Evolutionary conservation across 257 asterid species (phyloP).

Genomic region (Thymus quinquecostatus): DNA sequence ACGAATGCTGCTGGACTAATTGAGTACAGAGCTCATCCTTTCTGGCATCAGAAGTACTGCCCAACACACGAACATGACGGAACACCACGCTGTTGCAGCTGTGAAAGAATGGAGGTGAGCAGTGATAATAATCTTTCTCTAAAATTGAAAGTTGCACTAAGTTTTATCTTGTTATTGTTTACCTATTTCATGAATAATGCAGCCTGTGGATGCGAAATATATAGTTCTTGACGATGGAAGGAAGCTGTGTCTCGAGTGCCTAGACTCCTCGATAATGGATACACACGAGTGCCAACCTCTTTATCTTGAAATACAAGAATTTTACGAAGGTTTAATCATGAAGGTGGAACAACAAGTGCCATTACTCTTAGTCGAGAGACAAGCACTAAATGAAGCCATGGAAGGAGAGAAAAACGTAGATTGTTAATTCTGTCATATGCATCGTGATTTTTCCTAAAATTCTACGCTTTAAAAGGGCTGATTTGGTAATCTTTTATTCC

Average conservation of each 20-base stretch:
- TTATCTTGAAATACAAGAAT: constrained; percentile 94
- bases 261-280: constrained; percentile 96
- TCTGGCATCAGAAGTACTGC: constrained; percentile 97
- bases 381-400: constrained; percentile 98
- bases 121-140: neutral
- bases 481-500: constrained; percentile 12
- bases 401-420: constrained; percentile 95
- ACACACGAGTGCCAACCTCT: constrained; percentile 98
- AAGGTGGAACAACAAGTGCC: constrained; percentile 98
- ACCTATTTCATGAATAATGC: constrained; percentile 35
- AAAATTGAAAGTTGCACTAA: neutral
- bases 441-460: neutral
- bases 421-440: constrained; percentile 15
- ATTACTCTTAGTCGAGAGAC: constrained; percentile 92
- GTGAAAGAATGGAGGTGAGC: constrained; percentile 94
- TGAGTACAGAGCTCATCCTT: constrained; percentile 98
- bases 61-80: constrained; percentile 93
- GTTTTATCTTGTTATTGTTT: neutral
- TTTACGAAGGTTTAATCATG: constrained; percentile 93
- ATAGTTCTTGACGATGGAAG: constrained; percentile 92
- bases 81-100: constrained; percentile 98
- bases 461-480: neutral
- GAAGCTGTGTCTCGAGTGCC: constrained; percentile 91
- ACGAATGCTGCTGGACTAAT: constrained; percentile 85
- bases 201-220: constrained; percentile 89